Conservation (phyloP, 2,329 filamentous ascomycete species). For the Aspergillus glaucus region DNA sequence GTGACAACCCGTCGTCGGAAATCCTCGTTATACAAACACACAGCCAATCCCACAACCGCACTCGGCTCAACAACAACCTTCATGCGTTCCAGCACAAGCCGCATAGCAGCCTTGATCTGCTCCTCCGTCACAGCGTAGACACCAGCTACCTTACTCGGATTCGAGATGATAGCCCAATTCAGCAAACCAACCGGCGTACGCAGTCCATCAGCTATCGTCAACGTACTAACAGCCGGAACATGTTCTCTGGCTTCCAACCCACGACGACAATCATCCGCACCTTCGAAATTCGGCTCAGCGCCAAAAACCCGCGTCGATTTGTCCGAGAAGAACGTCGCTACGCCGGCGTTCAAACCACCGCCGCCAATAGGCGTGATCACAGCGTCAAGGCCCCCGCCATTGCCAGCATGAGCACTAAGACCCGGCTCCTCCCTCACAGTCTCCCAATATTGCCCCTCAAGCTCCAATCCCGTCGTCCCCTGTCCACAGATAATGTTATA, state of each 20-base stretch:
- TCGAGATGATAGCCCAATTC: constrained; percentile 72
- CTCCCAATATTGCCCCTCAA: constrained; percentile 64
- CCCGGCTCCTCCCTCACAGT: constrained; percentile 38
- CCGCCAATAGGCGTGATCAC: constrained; percentile 82
- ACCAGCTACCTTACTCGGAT: constrained; percentile 61
- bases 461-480: constrained; percentile 80
- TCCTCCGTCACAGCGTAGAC: constrained; percentile 73
- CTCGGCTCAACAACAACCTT: constrained; percentile 90
- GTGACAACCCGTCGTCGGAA: constrained; percentile 60
- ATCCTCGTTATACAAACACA: constrained; percentile 76
- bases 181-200: constrained; percentile 71
- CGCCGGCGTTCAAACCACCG: constrained; percentile 78
- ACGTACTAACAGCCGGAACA: constrained; percentile 61
- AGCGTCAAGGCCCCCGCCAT: constrained; percentile 48
- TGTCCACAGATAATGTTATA: constrained; percentile 87
- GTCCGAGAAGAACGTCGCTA: constrained; percentile 64
- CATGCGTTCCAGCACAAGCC: constrained; percentile 74
- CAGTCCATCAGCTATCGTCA: constrained; percentile 85
- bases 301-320: constrained; percentile 75
- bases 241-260: constrained; percentile 61
- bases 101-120: constrained; percentile 71
- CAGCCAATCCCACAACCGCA: constrained; percentile 75
- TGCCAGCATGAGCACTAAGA: constrained; percentile 18
- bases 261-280: constrained; percentile 73
- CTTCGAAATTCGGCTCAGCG: constrained; percentile 74